Percentiles rank a stretch among this genome's conserved stretches.
phyloP scores from a whole-genome alignment of 2,329 filamentous ascomycete species.

The Paradendryphiella salina region DNA sequence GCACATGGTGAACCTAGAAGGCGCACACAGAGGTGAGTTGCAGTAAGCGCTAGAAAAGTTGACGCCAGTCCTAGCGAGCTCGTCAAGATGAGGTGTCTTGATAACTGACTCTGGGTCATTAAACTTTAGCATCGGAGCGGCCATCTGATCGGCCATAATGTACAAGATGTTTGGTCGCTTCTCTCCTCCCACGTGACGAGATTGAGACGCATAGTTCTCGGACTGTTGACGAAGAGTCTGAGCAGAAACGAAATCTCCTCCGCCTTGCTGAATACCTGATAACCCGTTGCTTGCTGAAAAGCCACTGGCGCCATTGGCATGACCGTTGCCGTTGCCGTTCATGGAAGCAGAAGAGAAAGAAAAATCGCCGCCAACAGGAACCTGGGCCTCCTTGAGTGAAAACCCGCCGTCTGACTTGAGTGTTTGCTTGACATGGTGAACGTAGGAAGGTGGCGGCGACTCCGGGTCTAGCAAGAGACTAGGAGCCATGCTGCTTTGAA shows the following conservation, averaged over 20 bases:
- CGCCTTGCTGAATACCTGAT: conserved; percentile 17
- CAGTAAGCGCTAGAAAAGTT: conserved; percentile 95
- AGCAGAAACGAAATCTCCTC: conserved; percentile 32
- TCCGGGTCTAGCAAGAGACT: conserved; percentile 36
- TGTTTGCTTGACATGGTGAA: conserved; percentile 23
- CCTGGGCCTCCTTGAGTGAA: conserved; percentile 30
- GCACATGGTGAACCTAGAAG: conserved; percentile 92
- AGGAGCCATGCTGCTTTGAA: conserved; percentile 33
- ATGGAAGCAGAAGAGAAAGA: conserved; percentile 21
- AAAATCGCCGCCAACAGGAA: conserved; percentile 20
- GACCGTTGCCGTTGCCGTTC: conserved; percentile 17
- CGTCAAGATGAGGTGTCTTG: conserved; percentile 87
- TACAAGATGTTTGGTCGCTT: conserved; percentile 77
- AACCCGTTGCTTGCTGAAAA: conserved; percentile 13
- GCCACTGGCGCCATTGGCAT: conserved; percentile 21
- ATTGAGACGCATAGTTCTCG: conserved; percentile 28
- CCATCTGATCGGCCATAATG: conserved; percentile 96
- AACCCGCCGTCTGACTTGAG: conserved; percentile 20
- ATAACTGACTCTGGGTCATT: conserved; percentile 88
- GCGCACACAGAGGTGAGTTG: conserved; percentile 88
- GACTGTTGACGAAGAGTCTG: conserved; percentile 34
- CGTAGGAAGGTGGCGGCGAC: conserved; percentile 20
- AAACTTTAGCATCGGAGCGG: conserved; percentile 87
- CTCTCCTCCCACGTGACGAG: conserved; percentile 12
- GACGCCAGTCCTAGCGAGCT: conserved; percentile 76